Evolutionary conservation across 345 rosid genomes (phyloP), one percentile per base, ranked within the genome.

Genomic region (Camelina neglecta): DNA sequence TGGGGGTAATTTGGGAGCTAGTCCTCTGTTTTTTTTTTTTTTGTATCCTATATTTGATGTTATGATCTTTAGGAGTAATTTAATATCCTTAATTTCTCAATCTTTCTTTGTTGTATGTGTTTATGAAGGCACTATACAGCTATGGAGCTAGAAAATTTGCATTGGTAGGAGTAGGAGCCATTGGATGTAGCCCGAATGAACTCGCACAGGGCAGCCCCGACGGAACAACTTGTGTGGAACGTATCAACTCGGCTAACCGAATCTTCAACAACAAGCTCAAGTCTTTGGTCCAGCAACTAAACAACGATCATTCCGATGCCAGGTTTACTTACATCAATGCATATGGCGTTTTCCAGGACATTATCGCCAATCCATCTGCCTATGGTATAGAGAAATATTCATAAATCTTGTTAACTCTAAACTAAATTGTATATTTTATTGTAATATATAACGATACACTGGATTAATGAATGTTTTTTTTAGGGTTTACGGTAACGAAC

Each of bases 171-270:
- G 69, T 92, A 9, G 98, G 98, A 10, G 89, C 84, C 65, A 81
- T 92, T 8, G 98, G 98, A 0, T 94, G 98, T 89, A 90, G 89
- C 82, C 98, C 97, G 3, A 92, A 82, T 68, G 80, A 85, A 38
- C 48, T 94, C 63, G 90, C 96, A 63, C 88, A 81, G 45, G 86
- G 80, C 36, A 87, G 95, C 60, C 82, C 80, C 1, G 90, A 90
- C 62, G 90, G 95, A 1, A 82, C 57, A 65, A 89, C 97, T 29
- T 87, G 98, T 47, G 95, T 84, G 24, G 54, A 60, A 26, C 74
- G 78, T 31, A 74, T 94, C 60, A 92, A 94, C 77, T 38, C 67
- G 2, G 91, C 98, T 5, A 86, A 84, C 75, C 85, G 85, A 69
- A 82, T 90, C 31, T 94, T 92, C 84, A 94, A 94, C 62, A 60